These are phyloP conservation scores for Aspergillus piperis DNA, from an alignment of 2,329 filamentous ascomycete species.

Conservation along the genomic window DNA sequence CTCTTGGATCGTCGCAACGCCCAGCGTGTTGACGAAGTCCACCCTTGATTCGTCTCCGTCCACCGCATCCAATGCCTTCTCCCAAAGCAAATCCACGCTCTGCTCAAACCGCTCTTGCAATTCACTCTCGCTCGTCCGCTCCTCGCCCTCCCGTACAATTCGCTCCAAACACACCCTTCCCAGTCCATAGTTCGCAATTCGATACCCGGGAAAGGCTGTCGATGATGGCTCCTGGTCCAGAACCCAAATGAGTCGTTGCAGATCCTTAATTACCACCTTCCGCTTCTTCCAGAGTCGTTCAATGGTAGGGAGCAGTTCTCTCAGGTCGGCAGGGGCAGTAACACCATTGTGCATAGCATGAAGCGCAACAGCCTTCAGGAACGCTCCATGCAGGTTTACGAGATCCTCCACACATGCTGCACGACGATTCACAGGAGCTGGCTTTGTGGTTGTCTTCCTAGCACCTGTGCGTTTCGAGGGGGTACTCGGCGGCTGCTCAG, in stretches of 20 bases:
- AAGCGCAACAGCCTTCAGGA: conserved; percentile 67
- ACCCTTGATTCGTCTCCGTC: conserved; percentile 35
- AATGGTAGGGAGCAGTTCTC: conserved; percentile 62
- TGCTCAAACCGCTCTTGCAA: conserved; percentile 55
- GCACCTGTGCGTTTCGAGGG: conserved; percentile 28
- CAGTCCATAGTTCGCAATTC: conserved; percentile 44
- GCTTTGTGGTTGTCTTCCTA: neutral
- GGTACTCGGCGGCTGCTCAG: conserved; percentile 20
- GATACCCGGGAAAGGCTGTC: conserved; percentile 29
- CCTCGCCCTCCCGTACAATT: conserved; percentile 16
- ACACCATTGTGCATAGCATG: conserved; percentile 70
- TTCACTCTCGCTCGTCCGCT: conserved; percentile 41
- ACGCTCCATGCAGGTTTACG: conserved; percentile 64
- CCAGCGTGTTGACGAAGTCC: conserved; percentile 37
- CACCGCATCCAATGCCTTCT: conserved; percentile 37
- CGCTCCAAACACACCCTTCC: conserved; percentile 43
- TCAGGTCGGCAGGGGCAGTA: conserved; percentile 64
- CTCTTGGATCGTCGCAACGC: conserved; percentile 38
- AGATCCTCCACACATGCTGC: conserved; percentile 51
- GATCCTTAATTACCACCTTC: conserved; percentile 64
- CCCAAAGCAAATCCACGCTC: conserved; percentile 50
- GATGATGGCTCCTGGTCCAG: conserved; percentile 44
- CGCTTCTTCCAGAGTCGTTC: conserved; percentile 73
- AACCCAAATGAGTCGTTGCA: conserved; percentile 68
- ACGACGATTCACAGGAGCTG: conserved; percentile 8